Evolutionary conservation across 805 yeast genomes (phyloP).

Genomic region (Saccharomycopsis fodiens): DNA sequence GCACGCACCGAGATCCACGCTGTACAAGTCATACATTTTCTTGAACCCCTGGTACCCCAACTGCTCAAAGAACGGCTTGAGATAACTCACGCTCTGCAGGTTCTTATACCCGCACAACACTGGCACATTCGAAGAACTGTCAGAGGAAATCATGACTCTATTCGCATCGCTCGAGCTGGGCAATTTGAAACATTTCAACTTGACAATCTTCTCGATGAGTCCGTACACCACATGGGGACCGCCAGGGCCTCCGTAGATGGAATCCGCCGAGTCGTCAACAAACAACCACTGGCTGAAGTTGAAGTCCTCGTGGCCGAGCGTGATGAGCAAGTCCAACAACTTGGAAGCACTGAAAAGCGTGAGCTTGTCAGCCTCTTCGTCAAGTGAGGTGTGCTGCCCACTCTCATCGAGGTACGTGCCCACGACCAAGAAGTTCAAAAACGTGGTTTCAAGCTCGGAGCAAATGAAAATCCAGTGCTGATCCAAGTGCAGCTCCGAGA

Average conservation of each 20-base stretch:
- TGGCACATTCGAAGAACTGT: conserved; percentile 20
- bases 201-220: conserved; percentile 41
- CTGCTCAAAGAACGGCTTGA: conserved; percentile 59
- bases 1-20: conserved; percentile 39
- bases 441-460: conserved; percentile 49
- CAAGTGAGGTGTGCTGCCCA: conserved; percentile 18
- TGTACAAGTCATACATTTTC: conserved; percentile 47
- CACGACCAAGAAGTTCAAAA: conserved; percentile 30
- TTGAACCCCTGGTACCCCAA: conserved; percentile 61
- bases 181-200: conserved; percentile 30
- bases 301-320: conserved; percentile 72
- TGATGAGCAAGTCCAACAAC: conserved; percentile 64
- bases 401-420: conserved; percentile 17
- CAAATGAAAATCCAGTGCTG: conserved; percentile 65
- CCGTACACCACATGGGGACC: conserved; percentile 25
- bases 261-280: conserved; percentile 58
- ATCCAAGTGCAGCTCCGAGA: conserved; percentile 54
- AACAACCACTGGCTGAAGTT: conserved; percentile 78
- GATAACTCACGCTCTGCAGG: conserved; percentile 35
- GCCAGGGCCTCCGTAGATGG: conserved; percentile 36
- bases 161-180: conserved; percentile 26
- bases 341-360: conserved; percentile 59
- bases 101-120: conserved; percentile 28
- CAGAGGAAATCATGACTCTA: conserved; percentile 7
- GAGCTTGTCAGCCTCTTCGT: conserved; percentile 28